These are phyloP conservation scores for Senna siamea DNA, from an alignment of 306 rosid species.

Conservation along the genomic window DNA sequence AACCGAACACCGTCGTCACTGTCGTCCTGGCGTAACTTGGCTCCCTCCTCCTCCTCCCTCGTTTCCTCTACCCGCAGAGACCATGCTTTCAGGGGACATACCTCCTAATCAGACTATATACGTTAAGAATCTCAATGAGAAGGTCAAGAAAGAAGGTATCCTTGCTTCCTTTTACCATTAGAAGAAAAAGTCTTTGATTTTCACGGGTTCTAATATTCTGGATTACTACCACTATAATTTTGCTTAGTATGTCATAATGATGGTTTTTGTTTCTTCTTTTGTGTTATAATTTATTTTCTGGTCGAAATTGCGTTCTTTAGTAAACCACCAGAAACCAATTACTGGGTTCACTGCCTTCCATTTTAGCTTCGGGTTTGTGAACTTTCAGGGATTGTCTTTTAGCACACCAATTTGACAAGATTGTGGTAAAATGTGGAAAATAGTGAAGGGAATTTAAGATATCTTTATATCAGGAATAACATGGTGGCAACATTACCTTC, in stretches of 20 bases:
- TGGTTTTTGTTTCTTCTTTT: background rate
- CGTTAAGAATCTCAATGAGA: slow-evolving; percentile 23
- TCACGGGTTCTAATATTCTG: background rate
- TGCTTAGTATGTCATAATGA: background rate
- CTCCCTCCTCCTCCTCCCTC: background rate
- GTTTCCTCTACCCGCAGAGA: background rate
- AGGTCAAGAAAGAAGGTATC: slow-evolving; percentile 27
- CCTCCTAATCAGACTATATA: slow-evolving; percentile 28
- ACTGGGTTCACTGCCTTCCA: background rate
- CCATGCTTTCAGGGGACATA: slow-evolving; percentile 24
- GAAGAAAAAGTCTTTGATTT: background rate
- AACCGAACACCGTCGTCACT: background rate
- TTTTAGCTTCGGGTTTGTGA: no score
- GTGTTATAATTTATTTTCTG: background rate
- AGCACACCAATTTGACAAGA: background rate
- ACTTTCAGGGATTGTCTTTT: background rate
- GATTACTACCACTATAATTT: background rate
- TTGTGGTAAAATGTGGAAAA: background rate
- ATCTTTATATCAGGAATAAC: background rate
- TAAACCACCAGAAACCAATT: background rate
- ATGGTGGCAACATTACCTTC: background rate
- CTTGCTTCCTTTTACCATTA: background rate
- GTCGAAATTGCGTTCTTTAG: background rate
- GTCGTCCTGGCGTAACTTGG: background rate
- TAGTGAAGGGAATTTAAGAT: background rate